Conservation (phyloP, 345 rosid genomes). For the Heritiera littoralis region DNA sequence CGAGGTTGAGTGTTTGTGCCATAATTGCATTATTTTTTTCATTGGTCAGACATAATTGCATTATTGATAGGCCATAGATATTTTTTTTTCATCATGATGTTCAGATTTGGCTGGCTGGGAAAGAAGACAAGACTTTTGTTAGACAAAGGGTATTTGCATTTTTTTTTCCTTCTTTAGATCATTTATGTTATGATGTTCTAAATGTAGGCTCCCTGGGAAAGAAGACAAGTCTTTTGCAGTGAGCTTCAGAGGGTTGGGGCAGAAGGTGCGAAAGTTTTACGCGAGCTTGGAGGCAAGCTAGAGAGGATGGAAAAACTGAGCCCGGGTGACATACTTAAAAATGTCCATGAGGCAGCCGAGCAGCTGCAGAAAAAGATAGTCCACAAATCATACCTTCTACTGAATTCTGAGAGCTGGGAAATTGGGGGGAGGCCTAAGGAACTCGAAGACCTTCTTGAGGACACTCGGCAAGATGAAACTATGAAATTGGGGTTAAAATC, state of each 20-base stretch:
- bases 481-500: conserved; percentile 22
- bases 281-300: conserved; percentile 66
- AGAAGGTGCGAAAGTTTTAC: conserved; percentile 72
- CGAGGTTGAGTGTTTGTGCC: no score
- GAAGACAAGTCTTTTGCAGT: conserved; percentile 48
- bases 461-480: conserved; percentile 13
- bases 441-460: conserved; percentile 24
- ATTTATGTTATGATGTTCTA: not conserved
- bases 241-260: conserved; percentile 68
- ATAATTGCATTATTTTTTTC: no score
- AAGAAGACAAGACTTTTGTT: no score
- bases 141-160: no score
- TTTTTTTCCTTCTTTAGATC: not conserved
- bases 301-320: conserved; percentile 78
- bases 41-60: no score
- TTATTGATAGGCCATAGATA: no score
- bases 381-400: conserved; percentile 46
- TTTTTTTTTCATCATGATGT: no score
- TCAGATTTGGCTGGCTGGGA: no score
- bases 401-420: conserved; percentile 49
- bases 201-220: conserved; percentile 65
- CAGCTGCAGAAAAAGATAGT: conserved; percentile 71
- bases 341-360: conserved; percentile 77
- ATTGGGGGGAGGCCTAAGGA: conserved; percentile 29
- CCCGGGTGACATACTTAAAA: conserved; percentile 51